phyloP scores from a whole-genome alignment of 306 rosid genomes.

The Prunus dulcis region DNA sequence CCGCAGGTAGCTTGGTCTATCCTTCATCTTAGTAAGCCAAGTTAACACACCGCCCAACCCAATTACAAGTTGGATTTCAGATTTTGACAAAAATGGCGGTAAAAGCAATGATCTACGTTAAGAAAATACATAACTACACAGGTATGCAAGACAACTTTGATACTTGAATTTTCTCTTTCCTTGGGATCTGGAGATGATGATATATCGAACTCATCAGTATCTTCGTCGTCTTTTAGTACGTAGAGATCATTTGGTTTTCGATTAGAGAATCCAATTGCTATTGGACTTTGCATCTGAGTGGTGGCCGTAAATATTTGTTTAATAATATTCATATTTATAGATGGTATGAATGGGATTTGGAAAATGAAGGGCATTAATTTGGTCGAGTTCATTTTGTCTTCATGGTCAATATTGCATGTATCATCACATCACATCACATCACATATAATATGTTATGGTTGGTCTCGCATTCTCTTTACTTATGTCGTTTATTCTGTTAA shows the following conservation, averaged over 20 bases:
- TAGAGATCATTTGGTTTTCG: background rate
- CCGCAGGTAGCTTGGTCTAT: background rate
- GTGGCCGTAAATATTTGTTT: background rate
- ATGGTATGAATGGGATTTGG: too few species aligned
- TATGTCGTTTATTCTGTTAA: background rate
- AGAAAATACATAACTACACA: background rate
- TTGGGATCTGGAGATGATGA: background rate
- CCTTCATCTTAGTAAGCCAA: conserved; percentile 3
- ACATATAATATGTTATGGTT: background rate
- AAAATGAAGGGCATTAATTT: background rate
- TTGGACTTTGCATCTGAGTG: background rate
- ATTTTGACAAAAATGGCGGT: background rate
- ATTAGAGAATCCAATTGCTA: background rate
- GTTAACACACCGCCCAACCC: background rate
- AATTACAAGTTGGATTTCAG: conserved; percentile 4
- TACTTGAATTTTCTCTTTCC: background rate
- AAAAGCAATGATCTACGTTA: background rate
- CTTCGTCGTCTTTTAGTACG: background rate
- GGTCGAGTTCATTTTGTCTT: background rate
- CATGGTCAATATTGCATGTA: background rate
- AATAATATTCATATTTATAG: background rate
- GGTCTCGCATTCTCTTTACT: background rate
- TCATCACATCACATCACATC: background rate
- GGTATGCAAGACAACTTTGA: background rate
- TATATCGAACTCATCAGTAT: background rate